A percentile compares a stretch with the other conserved stretches of the same genome.
phyloP scores from a whole-genome alignment of 805 yeast genomes.

The Teunomyces cretensis region DNA sequence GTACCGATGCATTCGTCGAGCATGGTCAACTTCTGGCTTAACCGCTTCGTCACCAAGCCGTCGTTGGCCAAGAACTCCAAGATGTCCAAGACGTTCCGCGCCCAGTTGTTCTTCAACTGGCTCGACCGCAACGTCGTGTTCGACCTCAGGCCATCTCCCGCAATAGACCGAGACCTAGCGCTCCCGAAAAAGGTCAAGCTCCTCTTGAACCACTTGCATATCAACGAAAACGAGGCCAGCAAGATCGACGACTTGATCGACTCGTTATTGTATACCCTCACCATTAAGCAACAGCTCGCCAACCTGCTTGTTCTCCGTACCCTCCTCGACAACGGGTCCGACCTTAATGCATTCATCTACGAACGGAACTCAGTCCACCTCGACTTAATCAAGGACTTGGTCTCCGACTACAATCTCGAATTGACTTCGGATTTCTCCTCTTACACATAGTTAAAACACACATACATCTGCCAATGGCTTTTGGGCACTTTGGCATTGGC shows the following conservation, averaged over 20 bases:
- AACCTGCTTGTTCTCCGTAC: constrained; percentile 19
- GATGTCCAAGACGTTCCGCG: constrained; percentile 14
- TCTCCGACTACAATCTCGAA: constrained; percentile 12
- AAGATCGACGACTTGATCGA: constrained; percentile 71
- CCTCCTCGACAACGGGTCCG: constrained; percentile 16
- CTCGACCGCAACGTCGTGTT: neutral
- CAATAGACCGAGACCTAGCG: neutral
- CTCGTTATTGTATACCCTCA: constrained; percentile 59
- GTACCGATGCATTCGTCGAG: constrained; percentile 35
- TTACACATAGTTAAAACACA: neutral
- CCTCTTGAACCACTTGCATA: neutral
- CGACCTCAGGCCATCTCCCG: constrained; percentile 1
- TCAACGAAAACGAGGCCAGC: constrained; percentile 7
- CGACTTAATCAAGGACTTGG: constrained; percentile 13
- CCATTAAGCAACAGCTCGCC: constrained; percentile 42
- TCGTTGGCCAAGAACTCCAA: constrained; percentile 3
- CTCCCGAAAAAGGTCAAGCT: neutral
- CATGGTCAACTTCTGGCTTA: constrained; percentile 41
- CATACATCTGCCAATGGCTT: no score
- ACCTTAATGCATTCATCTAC: constrained; percentile 24
- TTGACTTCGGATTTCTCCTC: constrained; percentile 11
- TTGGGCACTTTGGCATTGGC: no score
- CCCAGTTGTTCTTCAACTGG: constrained; percentile 11
- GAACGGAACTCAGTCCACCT: constrained; percentile 19
- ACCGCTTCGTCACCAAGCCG: constrained; percentile 27